Base-by-base conservation (phyloP, 371 early-diverging fungal species). In the Actinomucor elegans region DNA sequence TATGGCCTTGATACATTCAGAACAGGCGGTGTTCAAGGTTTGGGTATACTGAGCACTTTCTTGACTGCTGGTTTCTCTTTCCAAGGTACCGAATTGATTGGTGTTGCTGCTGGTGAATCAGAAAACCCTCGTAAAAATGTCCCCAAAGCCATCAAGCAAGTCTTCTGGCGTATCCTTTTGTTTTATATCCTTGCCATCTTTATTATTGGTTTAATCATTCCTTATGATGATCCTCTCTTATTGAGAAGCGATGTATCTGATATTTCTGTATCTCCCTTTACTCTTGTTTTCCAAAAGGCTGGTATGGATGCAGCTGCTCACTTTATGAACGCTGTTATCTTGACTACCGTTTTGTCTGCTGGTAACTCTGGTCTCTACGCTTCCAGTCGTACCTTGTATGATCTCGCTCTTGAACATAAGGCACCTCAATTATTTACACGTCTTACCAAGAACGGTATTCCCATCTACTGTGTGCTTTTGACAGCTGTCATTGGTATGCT, bases 1-100 rank as follows among this genome's bases (percentile, higher is more conserved):
- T 66, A 69, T 24, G 73, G 73, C 18, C 40, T 63, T 6, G 59
- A 54, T 9, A 40, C 42, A n/a, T 73, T 69, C 41, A 61, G 52
- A 20, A 28, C 17, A 4, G 73, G 73, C 14, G 69, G 67, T 21
- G 43, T 73, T n/a, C 66, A 61, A 59, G 67, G 64, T n/a, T 28
- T 55, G 8, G 73, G 73, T 44, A 46, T 69, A 4, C 34, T 73
- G 18, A 70, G 46, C 57, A 82, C 64, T 7, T 88, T 93, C 64
- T 71, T 92, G 52, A 80, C 88, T 32, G 93, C 95, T 11, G 91
- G 89, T 37, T 94, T 91, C 66, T 83, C 88, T n/a, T 93, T 93
- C 79, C 92, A 92, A 57, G 95, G 95, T 21, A 90, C 92, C 0
- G 91, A 84, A 58, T 57, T 84, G 59, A 82, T 90, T 31, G 90